Evolutionary conservation across 2,329 filamentous ascomycete genomes (phyloP).

Genomic region (Camillea tinctor): DNA sequence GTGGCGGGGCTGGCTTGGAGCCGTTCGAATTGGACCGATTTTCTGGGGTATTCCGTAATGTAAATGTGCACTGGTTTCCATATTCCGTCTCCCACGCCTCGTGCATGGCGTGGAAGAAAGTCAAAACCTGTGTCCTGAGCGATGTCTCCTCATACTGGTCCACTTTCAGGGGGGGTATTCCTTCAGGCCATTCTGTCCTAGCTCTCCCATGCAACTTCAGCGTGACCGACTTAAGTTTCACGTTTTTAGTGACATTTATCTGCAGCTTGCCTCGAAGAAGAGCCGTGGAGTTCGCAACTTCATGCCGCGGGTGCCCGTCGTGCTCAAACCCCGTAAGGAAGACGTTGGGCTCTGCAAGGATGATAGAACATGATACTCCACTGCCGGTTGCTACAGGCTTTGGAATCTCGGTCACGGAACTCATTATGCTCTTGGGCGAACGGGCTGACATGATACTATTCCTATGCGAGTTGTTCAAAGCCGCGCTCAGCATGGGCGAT

Average conservation of each 20-base stretch:
- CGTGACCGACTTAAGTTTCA: conserved; percentile 89
- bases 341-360: conserved; percentile 75
- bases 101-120: conserved; percentile 82
- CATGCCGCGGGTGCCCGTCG: conserved; percentile 53
- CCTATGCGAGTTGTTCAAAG: conserved; percentile 37
- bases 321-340: conserved; percentile 80
- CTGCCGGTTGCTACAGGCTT: conserved; percentile 79
- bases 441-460: conserved; percentile 52
- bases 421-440: conserved; percentile 50
- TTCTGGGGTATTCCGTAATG: conserved; percentile 41
- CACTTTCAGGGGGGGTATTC: conserved; percentile 82
- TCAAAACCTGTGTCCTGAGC: conserved; percentile 83
- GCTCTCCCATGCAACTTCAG: conserved; percentile 83
- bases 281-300: conserved; percentile 65
- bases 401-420: conserved; percentile 54
- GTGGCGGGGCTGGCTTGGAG: conserved; percentile 30
- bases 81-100: conserved; percentile 60
- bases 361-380: conserved; percentile 70
- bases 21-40: conserved; percentile 25
- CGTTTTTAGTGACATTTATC: conserved; percentile 79
- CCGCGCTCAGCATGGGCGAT: conserved; percentile 22
- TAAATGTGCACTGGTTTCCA: conserved; percentile 62
- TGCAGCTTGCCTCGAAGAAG: conserved; percentile 83
- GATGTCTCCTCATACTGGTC: conserved; percentile 82
- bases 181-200: conserved; percentile 94